These are phyloP conservation scores for Lachancea cidri DNA, from an alignment of 805 yeast species.

Conservation along the genomic window DNA sequence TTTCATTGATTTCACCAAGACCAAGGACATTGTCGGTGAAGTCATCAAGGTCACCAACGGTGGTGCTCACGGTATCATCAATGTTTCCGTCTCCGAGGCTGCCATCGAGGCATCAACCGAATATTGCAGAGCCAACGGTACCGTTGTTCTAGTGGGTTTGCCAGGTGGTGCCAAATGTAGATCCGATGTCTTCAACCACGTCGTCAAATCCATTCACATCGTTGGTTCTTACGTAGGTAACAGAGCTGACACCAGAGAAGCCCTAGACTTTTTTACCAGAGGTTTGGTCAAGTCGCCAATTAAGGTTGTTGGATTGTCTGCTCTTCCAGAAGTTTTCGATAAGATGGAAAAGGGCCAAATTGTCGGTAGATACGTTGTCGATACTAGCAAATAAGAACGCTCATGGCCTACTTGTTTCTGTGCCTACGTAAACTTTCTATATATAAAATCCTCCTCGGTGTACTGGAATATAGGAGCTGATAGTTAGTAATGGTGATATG, in stretches of 20 bases:
- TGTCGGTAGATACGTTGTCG: slow-evolving; percentile 83
- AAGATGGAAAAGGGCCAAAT: slow-evolving; percentile 82
- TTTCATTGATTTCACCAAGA: slow-evolving; percentile 53
- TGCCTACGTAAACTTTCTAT: neutral
- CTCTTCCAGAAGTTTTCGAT: slow-evolving; percentile 61
- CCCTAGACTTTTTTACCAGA: slow-evolving; percentile 66
- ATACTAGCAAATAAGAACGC: slow-evolving; percentile 50
- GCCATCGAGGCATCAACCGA: slow-evolving; percentile 59
- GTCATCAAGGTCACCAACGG: slow-evolving; percentile 56
- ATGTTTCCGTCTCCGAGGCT: slow-evolving; percentile 66
- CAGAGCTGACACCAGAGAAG: slow-evolving; percentile 54
- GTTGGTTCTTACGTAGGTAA: slow-evolving; percentile 49
- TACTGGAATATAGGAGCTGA: neutral
- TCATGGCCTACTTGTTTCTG: neutral
- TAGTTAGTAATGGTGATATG: neutral
- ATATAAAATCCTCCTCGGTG: neutral
- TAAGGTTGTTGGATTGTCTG: slow-evolving; percentile 69
- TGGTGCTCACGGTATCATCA: slow-evolving; percentile 72
- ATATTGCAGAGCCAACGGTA: slow-evolving; percentile 56
- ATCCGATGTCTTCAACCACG: slow-evolving; percentile 45
- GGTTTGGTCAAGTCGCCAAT: slow-evolving; percentile 71
- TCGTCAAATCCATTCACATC: slow-evolving; percentile 43
- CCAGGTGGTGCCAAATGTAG: slow-evolving; percentile 47
- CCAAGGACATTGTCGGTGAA: slow-evolving; percentile 51
- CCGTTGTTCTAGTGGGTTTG: slow-evolving; percentile 57